A percentile compares a stretch with the other conserved stretches of the same genome.
Evolutionary conservation across 495 filamentous ascomycete genomes (phyloP).

Genomic region (Aspergillus incahuasiensis): DNA sequence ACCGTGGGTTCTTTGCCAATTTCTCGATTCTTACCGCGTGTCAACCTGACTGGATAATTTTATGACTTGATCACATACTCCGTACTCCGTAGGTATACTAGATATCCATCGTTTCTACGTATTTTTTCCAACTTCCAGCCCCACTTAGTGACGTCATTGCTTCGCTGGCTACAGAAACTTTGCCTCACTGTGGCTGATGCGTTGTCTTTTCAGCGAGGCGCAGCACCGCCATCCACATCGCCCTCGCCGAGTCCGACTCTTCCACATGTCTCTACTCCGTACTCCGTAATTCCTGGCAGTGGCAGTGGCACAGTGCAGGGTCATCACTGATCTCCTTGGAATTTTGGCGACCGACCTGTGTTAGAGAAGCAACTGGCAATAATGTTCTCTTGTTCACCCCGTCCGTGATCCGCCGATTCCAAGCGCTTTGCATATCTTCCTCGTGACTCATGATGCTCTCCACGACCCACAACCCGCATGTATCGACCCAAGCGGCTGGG

Average conservation of each 20-base stretch:
- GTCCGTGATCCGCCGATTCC: neutral
- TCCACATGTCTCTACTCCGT: neutral
- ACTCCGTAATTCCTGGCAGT: neutral
- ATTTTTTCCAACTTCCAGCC: neutral
- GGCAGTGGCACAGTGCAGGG: neutral
- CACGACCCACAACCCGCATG: constrained; percentile 1
- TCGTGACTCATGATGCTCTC: constrained; percentile 6
- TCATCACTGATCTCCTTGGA: neutral
- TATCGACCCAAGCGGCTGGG: constrained; percentile 2
- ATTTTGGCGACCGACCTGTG: neutral
- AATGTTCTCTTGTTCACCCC: neutral
- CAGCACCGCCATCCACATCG: constrained; percentile 15
- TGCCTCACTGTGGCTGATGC: constrained; percentile 22
- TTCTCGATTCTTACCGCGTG: no score
- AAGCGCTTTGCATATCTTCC: constrained; percentile 1
- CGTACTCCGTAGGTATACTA: neutral
- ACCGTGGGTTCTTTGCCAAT: no score
- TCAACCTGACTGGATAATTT: neutral
- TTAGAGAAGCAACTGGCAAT: neutral
- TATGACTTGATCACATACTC: neutral
- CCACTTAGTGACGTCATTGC: constrained; percentile 14
- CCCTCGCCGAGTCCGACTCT: neutral
- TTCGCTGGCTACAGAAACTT: constrained; percentile 10
- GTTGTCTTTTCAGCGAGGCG: constrained; percentile 13
- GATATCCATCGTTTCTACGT: neutral